Conservation (phyloP, 768 basidiomycete genomes). For the Hygrophorus russula region DNA sequence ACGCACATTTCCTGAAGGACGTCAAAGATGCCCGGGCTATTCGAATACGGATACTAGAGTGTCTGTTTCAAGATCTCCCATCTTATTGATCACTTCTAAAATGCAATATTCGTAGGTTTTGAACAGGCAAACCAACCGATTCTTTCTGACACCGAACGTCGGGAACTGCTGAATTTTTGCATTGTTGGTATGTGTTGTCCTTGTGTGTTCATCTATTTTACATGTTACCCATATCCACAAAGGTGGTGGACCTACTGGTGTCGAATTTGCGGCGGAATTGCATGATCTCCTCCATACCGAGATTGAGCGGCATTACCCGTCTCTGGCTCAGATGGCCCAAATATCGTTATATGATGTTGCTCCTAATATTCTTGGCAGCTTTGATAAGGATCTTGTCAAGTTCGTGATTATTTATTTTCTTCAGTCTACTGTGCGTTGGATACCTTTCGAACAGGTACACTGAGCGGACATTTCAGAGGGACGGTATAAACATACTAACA, state of each 20-base stretch:
- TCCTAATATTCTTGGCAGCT: conserved; percentile 60
- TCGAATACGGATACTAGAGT: conserved; percentile 63
- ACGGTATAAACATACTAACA: conserved; percentile 64
- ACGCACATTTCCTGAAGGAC: conserved; percentile 76
- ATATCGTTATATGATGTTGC: conserved; percentile 82
- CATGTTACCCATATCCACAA: neutral
- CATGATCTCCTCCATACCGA: conserved; percentile 69
- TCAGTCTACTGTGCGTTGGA: neutral
- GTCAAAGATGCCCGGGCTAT: conserved; percentile 67
- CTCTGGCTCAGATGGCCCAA: conserved; percentile 47
- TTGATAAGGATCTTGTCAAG: conserved; percentile 58
- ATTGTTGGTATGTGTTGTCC: conserved; percentile 52
- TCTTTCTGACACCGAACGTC: conserved; percentile 61
- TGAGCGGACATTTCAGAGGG: conserved; percentile 57
- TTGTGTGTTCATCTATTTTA: conserved; percentile 1
- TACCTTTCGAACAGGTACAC: conserved; percentile 36
- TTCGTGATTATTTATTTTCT: conserved; percentile 17
- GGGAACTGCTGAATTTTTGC: conserved; percentile 74
- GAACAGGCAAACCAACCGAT: conserved; percentile 81
- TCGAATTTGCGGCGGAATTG: conserved; percentile 78
- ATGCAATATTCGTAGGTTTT: conserved; percentile 36
- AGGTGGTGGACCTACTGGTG: conserved; percentile 73
- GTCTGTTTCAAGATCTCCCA: conserved; percentile 20
- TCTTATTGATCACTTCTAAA: neutral
- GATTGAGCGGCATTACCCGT: conserved; percentile 47